Evolutionary conservation across 306 rosid genomes (phyloP).

Genomic region (Cicer bijugum): DNA sequence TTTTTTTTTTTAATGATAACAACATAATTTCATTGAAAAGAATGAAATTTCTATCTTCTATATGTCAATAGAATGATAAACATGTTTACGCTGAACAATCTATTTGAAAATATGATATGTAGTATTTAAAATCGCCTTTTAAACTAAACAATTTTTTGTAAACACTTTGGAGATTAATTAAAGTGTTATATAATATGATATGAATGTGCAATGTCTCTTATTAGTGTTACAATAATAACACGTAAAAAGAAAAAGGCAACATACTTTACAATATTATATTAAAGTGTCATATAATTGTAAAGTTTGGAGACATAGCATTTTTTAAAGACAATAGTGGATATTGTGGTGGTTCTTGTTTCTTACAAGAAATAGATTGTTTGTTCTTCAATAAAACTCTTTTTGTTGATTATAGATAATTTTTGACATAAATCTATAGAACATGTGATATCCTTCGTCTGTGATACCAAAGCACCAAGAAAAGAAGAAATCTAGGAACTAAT

Average conservation of each 20-base stretch:
- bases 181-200: too few relatives aligned
- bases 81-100: background rate
- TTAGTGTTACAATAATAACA: background rate
- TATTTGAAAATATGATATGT: background rate
- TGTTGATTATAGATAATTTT: constrained; percentile 28
- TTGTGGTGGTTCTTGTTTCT: constrained; percentile 1
- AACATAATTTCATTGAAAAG: too few relatives aligned
- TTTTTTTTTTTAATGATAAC: too few relatives aligned
- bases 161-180: too few relatives aligned
- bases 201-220: too few relatives aligned
- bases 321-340: constrained; percentile 47
- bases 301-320: constrained; percentile 43
- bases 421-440: constrained; percentile 33
- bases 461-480: constrained; percentile 47
- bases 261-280: background rate
- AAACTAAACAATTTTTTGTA: too few relatives aligned
- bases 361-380: constrained; percentile 35
- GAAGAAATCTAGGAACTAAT: constrained; percentile 43
- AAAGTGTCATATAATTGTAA: constrained; percentile 2
- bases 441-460: constrained; percentile 30
- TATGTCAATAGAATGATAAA: background rate
- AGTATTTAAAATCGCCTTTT: background rate
- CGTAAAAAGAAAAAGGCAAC: background rate
- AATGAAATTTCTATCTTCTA: too few relatives aligned
- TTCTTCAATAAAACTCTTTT: constrained; percentile 22